Percentiles rank a stretch among this genome's conserved stretches.
These are phyloP conservation scores for Coleophoma crateriformis DNA, from an alignment of 2,329 filamentous ascomycete genomes.

Conservation along the genomic window DNA sequence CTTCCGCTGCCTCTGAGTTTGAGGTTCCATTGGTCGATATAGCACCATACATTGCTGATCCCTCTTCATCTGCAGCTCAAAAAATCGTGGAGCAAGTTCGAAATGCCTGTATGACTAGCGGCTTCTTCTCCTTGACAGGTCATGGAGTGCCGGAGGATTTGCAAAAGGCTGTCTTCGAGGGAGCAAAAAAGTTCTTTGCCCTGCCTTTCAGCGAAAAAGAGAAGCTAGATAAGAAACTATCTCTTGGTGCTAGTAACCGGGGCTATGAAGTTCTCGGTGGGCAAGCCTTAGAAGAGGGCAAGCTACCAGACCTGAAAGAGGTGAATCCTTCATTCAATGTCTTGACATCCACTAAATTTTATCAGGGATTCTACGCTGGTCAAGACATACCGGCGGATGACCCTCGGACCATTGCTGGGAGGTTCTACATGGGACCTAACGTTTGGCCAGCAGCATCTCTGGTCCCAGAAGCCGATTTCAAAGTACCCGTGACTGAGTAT, in stretches of 20 bases:
- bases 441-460: conserved; percentile 29
- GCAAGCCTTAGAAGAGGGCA: conserved; percentile 35
- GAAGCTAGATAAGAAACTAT: conserved; percentile 29
- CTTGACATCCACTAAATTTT: not conserved
- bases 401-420: conserved; percentile 19
- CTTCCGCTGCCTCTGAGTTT: not conserved
- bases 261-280: conserved; percentile 40
- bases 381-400: conserved; percentile 32
- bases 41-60: conserved; percentile 1
- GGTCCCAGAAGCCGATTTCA: conserved; percentile 28
- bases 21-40: not conserved
- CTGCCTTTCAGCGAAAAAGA: conserved; percentile 38
- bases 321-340: conserved; percentile 4
- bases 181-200: conserved; percentile 37
- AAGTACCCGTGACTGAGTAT: conserved; percentile 31
- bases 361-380: conserved; percentile 29
- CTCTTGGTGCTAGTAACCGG: conserved; percentile 31
- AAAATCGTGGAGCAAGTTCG: conserved; percentile 30
- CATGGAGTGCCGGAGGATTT: conserved; percentile 34
- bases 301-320: conserved; percentile 37
- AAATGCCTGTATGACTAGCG: conserved; percentile 35
- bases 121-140: conserved; percentile 46
- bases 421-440: conserved; percentile 33
- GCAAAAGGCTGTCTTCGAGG: conserved; percentile 31
- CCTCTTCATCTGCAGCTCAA: conserved; percentile 2